Conservation (phyloP, 176 grass and related monocot species). For the Paspalum vaginatum region DNA sequence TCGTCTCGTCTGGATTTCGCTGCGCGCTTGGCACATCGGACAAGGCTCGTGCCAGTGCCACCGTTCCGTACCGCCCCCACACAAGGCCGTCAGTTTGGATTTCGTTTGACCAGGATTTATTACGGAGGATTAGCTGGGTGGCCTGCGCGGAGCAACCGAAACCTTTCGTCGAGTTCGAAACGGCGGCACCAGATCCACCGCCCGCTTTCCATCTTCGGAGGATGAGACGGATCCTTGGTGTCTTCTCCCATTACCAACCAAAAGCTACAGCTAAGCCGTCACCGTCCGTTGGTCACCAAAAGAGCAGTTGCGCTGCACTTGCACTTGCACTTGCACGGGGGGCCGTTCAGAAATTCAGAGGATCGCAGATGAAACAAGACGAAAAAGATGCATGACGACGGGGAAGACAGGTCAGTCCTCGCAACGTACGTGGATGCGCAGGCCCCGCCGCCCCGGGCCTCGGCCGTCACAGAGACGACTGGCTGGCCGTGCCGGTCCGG, state of each 20-base stretch:
- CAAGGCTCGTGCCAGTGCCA: not conserved
- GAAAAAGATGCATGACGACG: not conserved
- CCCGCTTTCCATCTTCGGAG: not conserved
- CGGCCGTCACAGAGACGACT: no score
- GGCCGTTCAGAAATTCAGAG: not conserved
- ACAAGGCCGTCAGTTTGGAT: no score
- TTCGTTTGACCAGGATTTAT: not conserved
- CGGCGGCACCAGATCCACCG: not conserved
- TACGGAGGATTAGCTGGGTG: no score
- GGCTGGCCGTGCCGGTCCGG: not conserved
- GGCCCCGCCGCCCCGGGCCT: no score
- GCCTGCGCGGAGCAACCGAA: not conserved
- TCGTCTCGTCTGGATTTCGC: not conserved
- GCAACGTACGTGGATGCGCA: not conserved
- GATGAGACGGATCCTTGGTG: slow-evolving; percentile 20
- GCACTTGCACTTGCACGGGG: no score
- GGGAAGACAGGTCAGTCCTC: slow-evolving; percentile 9
- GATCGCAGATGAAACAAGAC: not conserved
- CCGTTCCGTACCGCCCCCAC: no score
- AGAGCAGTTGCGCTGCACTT: no score
- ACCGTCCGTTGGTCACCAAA: no score
- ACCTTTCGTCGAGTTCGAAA: not conserved
- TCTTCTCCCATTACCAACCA: no score
- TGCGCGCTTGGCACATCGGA: not conserved
- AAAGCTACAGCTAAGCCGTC: no score